Percentiles rank a stretch among this genome's conserved stretches.
phyloP scores from a whole-genome alignment of 306 rosid species.

The Mimosa bimucronata region DNA sequence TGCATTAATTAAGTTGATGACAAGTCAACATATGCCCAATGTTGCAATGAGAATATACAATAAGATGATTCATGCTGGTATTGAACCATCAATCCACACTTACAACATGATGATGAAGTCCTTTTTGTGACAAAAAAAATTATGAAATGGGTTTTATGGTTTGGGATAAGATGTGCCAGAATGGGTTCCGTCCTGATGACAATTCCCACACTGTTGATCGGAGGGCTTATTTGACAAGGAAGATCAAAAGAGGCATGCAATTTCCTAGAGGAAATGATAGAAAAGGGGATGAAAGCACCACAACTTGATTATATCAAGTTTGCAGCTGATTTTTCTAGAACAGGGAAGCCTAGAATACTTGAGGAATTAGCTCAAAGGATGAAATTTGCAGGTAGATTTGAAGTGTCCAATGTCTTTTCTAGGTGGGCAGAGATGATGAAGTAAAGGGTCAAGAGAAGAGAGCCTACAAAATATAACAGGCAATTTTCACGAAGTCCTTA shows the following conservation, averaged over 20 bases:
- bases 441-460: slow-evolving; percentile 59
- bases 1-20: slow-evolving; percentile 78
- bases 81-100: slow-evolving; percentile 76
- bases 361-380: slow-evolving; percentile 77
- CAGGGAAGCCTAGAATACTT: slow-evolving; percentile 73
- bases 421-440: slow-evolving; percentile 83
- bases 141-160: slow-evolving; percentile 63
- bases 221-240: slow-evolving; percentile 80
- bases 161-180: slow-evolving; percentile 81
- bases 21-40: slow-evolving; percentile 74
- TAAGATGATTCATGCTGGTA: slow-evolving; percentile 69
- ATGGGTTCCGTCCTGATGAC: slow-evolving; percentile 82
- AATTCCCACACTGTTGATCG: slow-evolving; percentile 74
- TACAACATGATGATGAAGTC: slow-evolving; percentile 88
- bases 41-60: slow-evolving; percentile 73
- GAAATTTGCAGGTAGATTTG: slow-evolving; percentile 78
- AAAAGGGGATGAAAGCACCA: slow-evolving; percentile 90
- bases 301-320: slow-evolving; percentile 86
- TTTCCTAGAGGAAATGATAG: slow-evolving; percentile 80
- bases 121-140: slow-evolving; percentile 64
- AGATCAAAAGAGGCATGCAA: slow-evolving; percentile 69
- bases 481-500: slow-evolving; percentile 38
- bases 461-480: slow-evolving; percentile 31
- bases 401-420: slow-evolving; percentile 67
- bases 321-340: slow-evolving; percentile 76